Evolutionary conservation across 176 grass and related monocot genomes (phyloP).

Genomic region (Pontederia paniculata): DNA sequence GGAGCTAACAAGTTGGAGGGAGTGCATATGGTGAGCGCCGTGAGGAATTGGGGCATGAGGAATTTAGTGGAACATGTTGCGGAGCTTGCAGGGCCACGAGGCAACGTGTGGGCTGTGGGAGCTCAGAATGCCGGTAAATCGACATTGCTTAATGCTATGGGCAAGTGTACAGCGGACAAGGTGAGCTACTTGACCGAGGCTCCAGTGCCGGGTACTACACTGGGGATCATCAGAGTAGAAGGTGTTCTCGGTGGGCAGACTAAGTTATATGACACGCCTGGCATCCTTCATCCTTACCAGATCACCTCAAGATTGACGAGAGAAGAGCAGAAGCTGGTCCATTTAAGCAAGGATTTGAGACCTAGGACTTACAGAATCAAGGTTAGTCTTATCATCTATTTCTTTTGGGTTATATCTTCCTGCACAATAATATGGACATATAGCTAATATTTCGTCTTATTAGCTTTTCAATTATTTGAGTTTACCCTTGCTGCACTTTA

Average conservation of each 20-base stretch:
- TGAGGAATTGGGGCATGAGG: conserved; percentile 55
- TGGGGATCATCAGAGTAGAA: conserved; percentile 55
- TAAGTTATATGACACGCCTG: conserved; percentile 74
- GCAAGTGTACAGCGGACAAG: conserved; percentile 32
- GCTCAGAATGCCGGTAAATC: conserved; percentile 81
- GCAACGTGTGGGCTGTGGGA: conserved; percentile 87
- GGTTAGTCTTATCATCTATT: conserved; percentile 22
- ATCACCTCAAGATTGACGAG: conserved; percentile 51
- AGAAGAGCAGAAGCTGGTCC: conserved; percentile 73
- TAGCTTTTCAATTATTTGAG: too few relatives aligned
- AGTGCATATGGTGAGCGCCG: conserved; percentile 55
- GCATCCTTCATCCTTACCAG: conserved; percentile 68
- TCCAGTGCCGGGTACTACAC: conserved; percentile 68
- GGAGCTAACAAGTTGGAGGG: conserved; percentile 40
- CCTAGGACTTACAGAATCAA: conserved; percentile 81
- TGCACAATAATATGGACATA: neutral
- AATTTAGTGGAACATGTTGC: conserved; percentile 56
- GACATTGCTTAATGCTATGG: conserved; percentile 72
- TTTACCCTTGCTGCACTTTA: too few relatives aligned
- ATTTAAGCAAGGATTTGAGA: conserved; percentile 54
- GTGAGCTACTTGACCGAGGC: conserved; percentile 59
- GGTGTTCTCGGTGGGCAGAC: conserved; percentile 61
- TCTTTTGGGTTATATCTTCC: neutral
- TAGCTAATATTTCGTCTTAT: too few relatives aligned
- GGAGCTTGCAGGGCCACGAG: conserved; percentile 43